These are phyloP conservation scores for Hibiscus syriacus DNA, from an alignment of 345 rosid genomes.

Conservation along the genomic window DNA sequence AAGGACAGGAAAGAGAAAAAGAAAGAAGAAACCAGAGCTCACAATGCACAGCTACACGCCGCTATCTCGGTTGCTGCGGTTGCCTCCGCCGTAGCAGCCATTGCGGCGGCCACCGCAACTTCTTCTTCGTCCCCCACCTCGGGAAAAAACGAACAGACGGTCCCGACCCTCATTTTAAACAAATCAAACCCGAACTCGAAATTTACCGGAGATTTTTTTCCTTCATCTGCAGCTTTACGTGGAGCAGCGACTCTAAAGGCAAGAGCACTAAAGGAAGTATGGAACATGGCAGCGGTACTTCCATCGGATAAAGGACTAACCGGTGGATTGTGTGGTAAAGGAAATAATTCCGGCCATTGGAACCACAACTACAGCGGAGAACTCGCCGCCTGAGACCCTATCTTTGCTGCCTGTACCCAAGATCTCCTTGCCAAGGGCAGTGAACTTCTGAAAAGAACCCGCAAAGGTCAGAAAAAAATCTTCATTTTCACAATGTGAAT, in stretches of 20 bases:
- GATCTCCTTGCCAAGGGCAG: conserved; percentile 76
- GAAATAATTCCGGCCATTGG: conserved; percentile 23
- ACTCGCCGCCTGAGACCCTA: conserved; percentile 44
- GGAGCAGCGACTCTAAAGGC: conserved; percentile 95
- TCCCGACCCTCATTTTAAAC: no score
- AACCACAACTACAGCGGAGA: conserved; percentile 48
- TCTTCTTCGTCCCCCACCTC: conserved; percentile 65
- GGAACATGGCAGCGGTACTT: conserved; percentile 67
- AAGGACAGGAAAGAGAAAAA: conserved; percentile 93
- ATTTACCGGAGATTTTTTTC: not conserved
- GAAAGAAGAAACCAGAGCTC: conserved; percentile 83
- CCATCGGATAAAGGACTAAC: conserved; percentile 62
- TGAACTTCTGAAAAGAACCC: conserved; percentile 90
- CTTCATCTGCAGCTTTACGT: conserved; percentile 52
- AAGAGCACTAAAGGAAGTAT: conserved; percentile 72
- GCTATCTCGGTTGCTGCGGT: conserved; percentile 85
- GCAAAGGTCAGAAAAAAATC: conserved; percentile 46
- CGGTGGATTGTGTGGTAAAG: conserved; percentile 33
- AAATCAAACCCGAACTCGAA: not conserved
- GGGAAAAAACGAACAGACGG: conserved; percentile 50
- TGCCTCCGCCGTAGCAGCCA: conserved; percentile 87
- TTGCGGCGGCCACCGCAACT: conserved; percentile 71
- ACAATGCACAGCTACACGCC: conserved; percentile 86
- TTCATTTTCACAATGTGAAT: not conserved
- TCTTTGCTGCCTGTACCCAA: conserved; percentile 44